Evolutionary conservation across 805 yeast species (phyloP), one percentile per base, ranked within the genome.

Genomic region (Candida silvicultrix): DNA sequence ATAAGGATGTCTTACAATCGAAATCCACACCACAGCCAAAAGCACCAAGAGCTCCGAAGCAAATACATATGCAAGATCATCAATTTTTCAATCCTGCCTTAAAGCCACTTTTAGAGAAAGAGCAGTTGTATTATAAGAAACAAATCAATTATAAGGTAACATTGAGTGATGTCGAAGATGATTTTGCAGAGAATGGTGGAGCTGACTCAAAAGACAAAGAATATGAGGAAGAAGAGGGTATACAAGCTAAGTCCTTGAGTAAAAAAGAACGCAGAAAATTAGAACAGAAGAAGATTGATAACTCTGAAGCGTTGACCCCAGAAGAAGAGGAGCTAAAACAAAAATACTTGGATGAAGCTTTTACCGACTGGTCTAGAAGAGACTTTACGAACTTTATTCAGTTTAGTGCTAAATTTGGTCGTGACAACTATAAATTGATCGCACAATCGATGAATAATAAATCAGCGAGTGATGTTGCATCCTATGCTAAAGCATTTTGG

Each of bases 351-450:
- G 68, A 64, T 2, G 69, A 76, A 49, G 81, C 87, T 3, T 85
- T 83, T 60, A 74, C 73, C 16, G 70, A 70, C 42, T 86, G 94
- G 94, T 73, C 84, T 2, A 76, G 83, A 60, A 72, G 94, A 49
- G 95, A 86, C 56, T 83, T 85, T 55, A 75, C 87, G 38, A 77
- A 80, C 45, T 85, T 81, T 55, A 71, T 85, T 38, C 89, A 82
- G 55, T 81, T 81, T 10, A 74, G 81, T 57, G 87, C 86, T 1
- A 81, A 75, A 50, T 77, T 68, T 59, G 94, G 95, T 0, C 70
- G 87, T 40, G 67, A 71, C 10, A 69, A 75, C 34, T 70, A 67
- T 45, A 65, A 60, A 11, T 62, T 68, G 40, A 83, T 86, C 36
- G 70, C 85, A 1, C 61, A 68, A 22, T 75, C 80, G 14, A 66